Evolutionary conservation across 2,329 filamentous ascomycete genomes (phyloP).

Genomic region (Venturia effusa): DNA sequence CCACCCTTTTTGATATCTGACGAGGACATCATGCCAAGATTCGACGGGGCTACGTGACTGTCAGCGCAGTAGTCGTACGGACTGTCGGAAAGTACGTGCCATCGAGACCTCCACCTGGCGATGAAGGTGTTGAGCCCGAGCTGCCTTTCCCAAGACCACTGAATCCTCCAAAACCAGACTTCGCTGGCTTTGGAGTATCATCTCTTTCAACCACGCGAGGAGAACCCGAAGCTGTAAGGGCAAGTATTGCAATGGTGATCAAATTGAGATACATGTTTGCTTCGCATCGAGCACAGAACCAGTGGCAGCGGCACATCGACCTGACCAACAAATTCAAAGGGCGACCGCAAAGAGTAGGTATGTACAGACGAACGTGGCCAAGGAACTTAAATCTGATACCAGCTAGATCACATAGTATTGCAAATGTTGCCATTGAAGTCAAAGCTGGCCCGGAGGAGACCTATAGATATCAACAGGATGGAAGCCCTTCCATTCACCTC

Average conservation of each 20-base stretch:
- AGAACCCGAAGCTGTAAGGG: not conserved
- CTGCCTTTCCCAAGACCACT: not conserved
- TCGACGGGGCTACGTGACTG: not conserved
- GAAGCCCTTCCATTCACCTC: too few relatives aligned
- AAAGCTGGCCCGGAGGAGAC: too few relatives aligned
- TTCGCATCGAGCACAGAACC: not conserved
- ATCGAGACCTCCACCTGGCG: not conserved
- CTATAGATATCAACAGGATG: too few relatives aligned
- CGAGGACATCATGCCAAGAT: not conserved
- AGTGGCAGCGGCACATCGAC: not conserved
- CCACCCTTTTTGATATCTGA: constrained; percentile 1
- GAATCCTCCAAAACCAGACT: not conserved
- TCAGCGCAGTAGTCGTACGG: not conserved
- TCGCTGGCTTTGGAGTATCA: not conserved
- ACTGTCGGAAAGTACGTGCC: not conserved
- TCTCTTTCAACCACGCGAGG: not conserved
- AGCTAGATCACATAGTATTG: not conserved
- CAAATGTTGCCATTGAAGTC: too few relatives aligned
- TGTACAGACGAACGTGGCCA: not conserved
- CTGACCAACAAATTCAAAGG: not conserved
- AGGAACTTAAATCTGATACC: not conserved
- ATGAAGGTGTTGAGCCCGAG: not conserved
- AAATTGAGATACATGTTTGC: not conserved
- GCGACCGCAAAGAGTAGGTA: not conserved
- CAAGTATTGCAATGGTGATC: not conserved